Evolutionary conservation across 306 rosid species (phyloP), one percentile per base, ranked within the genome.

Genomic region (Begonia fuchsioides): DNA sequence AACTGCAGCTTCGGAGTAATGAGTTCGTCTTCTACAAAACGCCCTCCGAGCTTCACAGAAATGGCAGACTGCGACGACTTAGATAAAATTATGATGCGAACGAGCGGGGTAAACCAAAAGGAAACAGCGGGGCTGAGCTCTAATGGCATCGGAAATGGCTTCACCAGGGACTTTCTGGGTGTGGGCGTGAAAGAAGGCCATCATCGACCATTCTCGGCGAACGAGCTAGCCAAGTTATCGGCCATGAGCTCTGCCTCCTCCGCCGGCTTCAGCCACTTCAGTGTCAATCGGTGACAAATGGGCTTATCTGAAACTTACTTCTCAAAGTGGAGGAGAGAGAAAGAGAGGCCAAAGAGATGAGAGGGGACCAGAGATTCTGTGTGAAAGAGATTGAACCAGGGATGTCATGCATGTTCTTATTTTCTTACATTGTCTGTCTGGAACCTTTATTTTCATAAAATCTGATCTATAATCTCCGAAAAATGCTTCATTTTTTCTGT

Each of bases 151-250:
- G 61, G 76, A 32, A 71, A 56, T n/a, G 74, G 67, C 51, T 66
- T 70, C 35, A 88, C 97, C 1, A 78, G 97, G 20, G 97, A 88
- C 60, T 88, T 88, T 53, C 80, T 88, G 5, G 97, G 97, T 2
- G 59, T 85, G 48, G 83, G 71, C 51, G 68, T 72, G 13, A 71
- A 66, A 43, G 73, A 67, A 17, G 71, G 52, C 11, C 56, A 53
- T 40, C 53, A 62, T 39, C 54, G 40, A 54, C 82, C 74, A 13
- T 70, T 75, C 52, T 56, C 74, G 3, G 71, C 85, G 0, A 85
- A 81, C 2, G 83, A 83, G 35, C 69, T 87, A 0, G 87, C 74
- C 8, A 83, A 80, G 75, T 80, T 78, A 52, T 77, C 79, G 41
- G 53, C 82, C 13, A 65, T 75, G 14, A 72, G 59, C n/a, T 26